Conservation (phyloP, 2,329 filamentous ascomycete genomes). For the Aspergillus eucalypticola region DNA sequence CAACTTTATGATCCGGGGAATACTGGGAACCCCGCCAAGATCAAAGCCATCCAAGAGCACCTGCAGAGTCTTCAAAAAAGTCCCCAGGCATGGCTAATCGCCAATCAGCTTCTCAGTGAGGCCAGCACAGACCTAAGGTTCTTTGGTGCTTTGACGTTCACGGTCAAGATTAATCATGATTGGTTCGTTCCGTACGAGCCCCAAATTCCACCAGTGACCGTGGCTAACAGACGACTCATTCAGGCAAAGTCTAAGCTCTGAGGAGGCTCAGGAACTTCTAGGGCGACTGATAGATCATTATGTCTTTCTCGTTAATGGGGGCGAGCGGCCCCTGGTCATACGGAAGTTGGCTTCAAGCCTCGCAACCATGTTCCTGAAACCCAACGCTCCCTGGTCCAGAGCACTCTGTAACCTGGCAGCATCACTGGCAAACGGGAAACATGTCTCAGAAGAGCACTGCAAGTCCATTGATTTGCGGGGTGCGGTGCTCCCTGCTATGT, state of each 20-base stretch:
- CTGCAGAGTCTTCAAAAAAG: conserved; percentile 79
- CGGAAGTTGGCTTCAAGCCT: conserved; percentile 50
- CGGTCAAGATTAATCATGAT: conserved; percentile 91
- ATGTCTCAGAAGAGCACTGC: conserved; percentile 37
- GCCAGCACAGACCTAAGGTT: conserved; percentile 78
- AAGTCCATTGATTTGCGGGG: conserved; percentile 31
- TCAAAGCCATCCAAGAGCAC: conserved; percentile 65
- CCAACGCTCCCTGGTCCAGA: conserved; percentile 40
- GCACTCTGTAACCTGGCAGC: conserved; percentile 40
- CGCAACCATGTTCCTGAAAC: conserved; percentile 46
- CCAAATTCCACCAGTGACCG: not conserved
- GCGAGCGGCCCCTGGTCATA: conserved; percentile 44
- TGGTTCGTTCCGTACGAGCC: conserved; percentile 55
- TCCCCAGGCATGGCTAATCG: conserved; percentile 80
- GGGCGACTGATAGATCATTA: conserved; percentile 46
- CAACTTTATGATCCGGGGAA: conserved; percentile 46
- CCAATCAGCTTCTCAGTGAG: conserved; percentile 70
- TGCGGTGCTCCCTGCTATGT: conserved; percentile 39
- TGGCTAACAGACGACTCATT: not conserved
- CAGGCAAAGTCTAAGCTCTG: conserved; percentile 40
- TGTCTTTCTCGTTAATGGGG: conserved; percentile 40
- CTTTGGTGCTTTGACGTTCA: conserved; percentile 89
- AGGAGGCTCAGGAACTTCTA: conserved; percentile 38
- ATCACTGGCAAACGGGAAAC: conserved; percentile 41
- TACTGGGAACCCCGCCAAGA: conserved; percentile 45